Evolutionary conservation across 768 basidiomycete genomes (phyloP), one percentile per base, ranked within the genome.

Genomic region (Tylopilus rubrobrunneus): DNA sequence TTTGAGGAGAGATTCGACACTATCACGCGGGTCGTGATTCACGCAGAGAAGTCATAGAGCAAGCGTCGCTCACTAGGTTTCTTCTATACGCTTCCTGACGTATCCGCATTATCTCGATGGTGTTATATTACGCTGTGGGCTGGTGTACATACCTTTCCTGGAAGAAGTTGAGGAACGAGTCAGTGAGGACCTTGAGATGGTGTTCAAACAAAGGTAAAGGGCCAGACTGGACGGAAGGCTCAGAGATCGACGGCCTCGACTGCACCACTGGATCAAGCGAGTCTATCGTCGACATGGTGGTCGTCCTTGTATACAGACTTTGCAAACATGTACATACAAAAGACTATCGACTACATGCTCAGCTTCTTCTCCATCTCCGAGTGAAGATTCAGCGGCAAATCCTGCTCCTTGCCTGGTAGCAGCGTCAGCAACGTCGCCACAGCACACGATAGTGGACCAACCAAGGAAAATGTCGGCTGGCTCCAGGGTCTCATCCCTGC

Each of bases 151-250:
- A 88, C 92, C 92, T 79, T 75, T 94, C 92, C 69, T 84, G 82
- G 71, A 95, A 93, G 75, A 94, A 95, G 53, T 65, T 74, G 53
- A 95, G 77, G 68, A 92, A 92, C 4, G 87, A 87, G 61, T 93
- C 65, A 4, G 78, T 79, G 57, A 90, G 68, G 59, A 82, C 74
- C 55, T 75, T 81, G 34, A 92, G 82, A 60, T 92, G 83, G 39
- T 77, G 65, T 49, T 92, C 90, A 61, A 90, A 92, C 51, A 86
- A 72, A 1, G 84, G 79, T 31, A 89, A 70, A 4, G 87, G 87
- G 3, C 85, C 85, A 53, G 61, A 58, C 48, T 71, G 71, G 17
- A 59, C 37, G 0, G 53, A 61, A 3, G 60, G 62, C 10, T 74
- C 73, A 21, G 67, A 64, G 19, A 49, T 34, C 5, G 73, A 70